Conservation (phyloP, 2,329 filamentous ascomycete genomes). For the Hysterium pulicare region DNA sequence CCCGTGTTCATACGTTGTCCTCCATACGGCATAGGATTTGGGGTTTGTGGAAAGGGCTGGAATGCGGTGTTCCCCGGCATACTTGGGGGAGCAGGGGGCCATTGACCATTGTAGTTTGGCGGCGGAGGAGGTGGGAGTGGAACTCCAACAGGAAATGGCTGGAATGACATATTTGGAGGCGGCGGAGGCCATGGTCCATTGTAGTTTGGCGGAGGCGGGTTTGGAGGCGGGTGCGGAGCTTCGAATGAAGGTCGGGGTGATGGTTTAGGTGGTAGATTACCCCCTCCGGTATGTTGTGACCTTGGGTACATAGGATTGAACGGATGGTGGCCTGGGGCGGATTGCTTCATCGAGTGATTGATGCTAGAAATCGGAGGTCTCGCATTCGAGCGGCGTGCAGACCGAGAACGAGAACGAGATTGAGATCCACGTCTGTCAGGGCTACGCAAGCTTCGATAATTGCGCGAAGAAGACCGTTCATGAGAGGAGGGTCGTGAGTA, state of each 20-base stretch:
- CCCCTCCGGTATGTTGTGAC: not conserved
- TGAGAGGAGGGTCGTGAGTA: not conserved
- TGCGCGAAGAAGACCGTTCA: not conserved
- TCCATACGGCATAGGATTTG: too few species aligned
- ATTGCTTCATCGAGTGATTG: not conserved
- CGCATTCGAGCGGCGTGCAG: not conserved
- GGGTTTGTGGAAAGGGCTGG: not conserved
- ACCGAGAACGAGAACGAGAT: not conserved
- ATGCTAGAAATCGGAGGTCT: not conserved
- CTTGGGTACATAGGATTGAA: not conserved
- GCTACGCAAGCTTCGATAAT: not conserved
- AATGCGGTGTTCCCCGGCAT: not conserved
- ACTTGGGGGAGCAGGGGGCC: conserved; percentile 6
- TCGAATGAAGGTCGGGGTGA: conserved; percentile 1
- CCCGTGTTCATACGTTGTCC: too few species aligned
- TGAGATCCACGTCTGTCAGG: not conserved
- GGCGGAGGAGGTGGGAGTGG: conserved; percentile 5
- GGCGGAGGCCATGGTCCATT: conserved; percentile 1
- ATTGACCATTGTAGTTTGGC: conserved; percentile 7
- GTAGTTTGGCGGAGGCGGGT: not conserved
- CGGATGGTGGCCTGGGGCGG: not conserved
- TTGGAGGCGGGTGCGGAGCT: conserved; percentile 4
- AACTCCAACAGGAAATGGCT: not conserved
- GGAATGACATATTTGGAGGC: conserved; percentile 4
- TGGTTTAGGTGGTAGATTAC: conserved; percentile 1